Evolutionary conservation across 129 eudicot species (phyloP).

Genomic region (Escallonia herrerae): DNA sequence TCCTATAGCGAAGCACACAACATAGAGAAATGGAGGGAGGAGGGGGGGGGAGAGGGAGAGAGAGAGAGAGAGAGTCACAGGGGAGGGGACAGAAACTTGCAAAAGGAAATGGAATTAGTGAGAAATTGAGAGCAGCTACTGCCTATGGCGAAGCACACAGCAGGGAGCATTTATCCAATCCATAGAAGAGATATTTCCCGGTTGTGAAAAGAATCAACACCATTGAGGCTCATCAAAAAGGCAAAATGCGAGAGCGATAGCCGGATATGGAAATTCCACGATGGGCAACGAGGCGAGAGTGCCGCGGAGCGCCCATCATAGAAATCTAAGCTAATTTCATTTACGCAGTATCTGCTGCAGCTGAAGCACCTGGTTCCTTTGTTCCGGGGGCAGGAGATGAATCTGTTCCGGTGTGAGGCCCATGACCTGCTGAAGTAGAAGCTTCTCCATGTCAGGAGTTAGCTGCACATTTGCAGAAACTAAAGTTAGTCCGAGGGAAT

Average conservation of each 20-base stretch:
- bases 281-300: background rate
- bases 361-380: constrained; percentile 83
- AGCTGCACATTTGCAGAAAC: constrained; percentile 34
- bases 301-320: background rate
- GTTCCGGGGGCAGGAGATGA: constrained; percentile 68
- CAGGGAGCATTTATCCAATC: too few relatives aligned
- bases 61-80: too few relatives aligned
- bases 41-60: too few relatives aligned
- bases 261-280: background rate
- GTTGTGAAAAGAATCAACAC: too few relatives aligned
- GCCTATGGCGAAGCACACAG: too few relatives aligned
- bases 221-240: too few relatives aligned
- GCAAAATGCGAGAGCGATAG: background rate
- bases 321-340: constrained; percentile 9
- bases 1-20: too few relatives aligned
- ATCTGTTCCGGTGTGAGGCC: constrained; percentile 84
- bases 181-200: too few relatives aligned
- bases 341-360: constrained; percentile 89
- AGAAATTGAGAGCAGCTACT: too few relatives aligned
- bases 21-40: too few relatives aligned
- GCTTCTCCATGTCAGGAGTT: constrained; percentile 67
- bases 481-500: background rate
- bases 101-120: too few relatives aligned
- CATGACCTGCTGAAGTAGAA: constrained; percentile 82
- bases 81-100: too few relatives aligned